These are phyloP conservation scores for Helicostylum pulchrum DNA, from an alignment of 192 early-diverging fungal genomes.

Conservation along the genomic window DNA sequence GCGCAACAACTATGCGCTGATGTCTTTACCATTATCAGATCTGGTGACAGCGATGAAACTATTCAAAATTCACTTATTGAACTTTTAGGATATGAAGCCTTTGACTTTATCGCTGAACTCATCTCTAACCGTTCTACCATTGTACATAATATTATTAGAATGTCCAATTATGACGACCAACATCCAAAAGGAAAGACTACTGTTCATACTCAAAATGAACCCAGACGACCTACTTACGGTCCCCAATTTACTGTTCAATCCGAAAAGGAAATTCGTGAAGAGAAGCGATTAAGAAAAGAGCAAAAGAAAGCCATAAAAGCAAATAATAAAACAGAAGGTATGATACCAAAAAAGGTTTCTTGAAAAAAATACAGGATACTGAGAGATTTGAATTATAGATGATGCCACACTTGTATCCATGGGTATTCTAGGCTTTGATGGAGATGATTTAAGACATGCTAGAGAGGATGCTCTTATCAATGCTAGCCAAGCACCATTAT, in stretches of 20 bases:
- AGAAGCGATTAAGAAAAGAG: constrained; percentile 65
- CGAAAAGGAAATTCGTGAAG: constrained; percentile 55
- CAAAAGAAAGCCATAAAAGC: constrained; percentile 50
- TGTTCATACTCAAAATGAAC: constrained; percentile 23
- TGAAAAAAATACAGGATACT: background rate
- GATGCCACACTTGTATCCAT: constrained; percentile 52
- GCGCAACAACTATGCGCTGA: constrained; percentile 60
- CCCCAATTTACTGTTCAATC: constrained; percentile 63
- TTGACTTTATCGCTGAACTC: constrained; percentile 65
- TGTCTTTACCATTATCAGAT: constrained; percentile 68
- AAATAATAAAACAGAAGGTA: constrained; percentile 16
- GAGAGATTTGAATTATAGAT: constrained; percentile 27
- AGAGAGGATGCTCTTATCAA: constrained; percentile 61
- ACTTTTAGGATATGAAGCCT: constrained; percentile 67
- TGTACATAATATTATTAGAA: constrained; percentile 57
- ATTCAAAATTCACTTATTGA: constrained; percentile 70
- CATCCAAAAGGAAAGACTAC: constrained; percentile 11
- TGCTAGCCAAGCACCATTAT: constrained; percentile 38
- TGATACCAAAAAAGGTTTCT: background rate
- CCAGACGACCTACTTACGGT: constrained; percentile 48
- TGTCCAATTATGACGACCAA: constrained; percentile 34
- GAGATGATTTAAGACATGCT: constrained; percentile 50
- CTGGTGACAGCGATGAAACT: constrained; percentile 53
- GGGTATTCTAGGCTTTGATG: constrained; percentile 65
- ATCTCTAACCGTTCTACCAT: constrained; percentile 55